These are phyloP conservation scores for Vanderwaltozyma polyspora DNA, from an alignment of 805 yeast genomes.

Conservation along the genomic window DNA sequence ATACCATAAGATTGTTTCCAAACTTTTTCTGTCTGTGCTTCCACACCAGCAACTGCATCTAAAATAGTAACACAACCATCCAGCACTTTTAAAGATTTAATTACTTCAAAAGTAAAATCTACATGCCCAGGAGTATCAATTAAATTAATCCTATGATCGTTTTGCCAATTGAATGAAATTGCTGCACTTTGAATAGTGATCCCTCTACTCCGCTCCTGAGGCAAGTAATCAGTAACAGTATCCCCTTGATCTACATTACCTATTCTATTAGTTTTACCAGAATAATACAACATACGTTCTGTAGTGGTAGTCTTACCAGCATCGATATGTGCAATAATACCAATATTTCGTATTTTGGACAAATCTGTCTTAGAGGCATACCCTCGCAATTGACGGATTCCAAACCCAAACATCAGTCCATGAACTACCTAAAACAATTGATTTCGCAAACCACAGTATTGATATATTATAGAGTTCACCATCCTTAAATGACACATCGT, in stretches of 20 bases:
- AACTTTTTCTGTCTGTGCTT: slow-evolving; percentile 94
- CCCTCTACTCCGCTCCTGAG: slow-evolving; percentile 85
- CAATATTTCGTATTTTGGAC: slow-evolving; percentile 60
- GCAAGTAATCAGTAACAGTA: slow-evolving; percentile 85
- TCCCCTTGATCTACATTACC: slow-evolving; percentile 97
- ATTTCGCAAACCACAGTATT: no score
- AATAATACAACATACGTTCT: slow-evolving; percentile 83
- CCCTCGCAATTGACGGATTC: not conserved
- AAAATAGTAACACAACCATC: slow-evolving; percentile 91
- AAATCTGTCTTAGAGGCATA: slow-evolving; percentile 1
- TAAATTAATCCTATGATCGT: slow-evolving; percentile 56
- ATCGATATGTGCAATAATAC: slow-evolving; percentile 97
- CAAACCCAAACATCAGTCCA: not conserved
- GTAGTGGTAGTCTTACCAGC: slow-evolving; percentile 99
- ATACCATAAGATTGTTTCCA: slow-evolving; percentile 80
- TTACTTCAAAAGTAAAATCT: slow-evolving; percentile 92
- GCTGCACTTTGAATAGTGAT: slow-evolving; percentile 97
- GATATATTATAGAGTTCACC: no score
- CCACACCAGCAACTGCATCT: slow-evolving; percentile 97
- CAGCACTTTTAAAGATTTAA: slow-evolving; percentile 73
- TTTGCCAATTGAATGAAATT: slow-evolving; percentile 78
- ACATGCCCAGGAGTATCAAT: slow-evolving; percentile 99
- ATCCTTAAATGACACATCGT: no score
- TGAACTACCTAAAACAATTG: no score
- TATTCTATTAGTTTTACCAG: slow-evolving; percentile 67